Base-by-base conservation (phyloP, 257 asterid genomes). In the Solanum tacnaense region DNA sequence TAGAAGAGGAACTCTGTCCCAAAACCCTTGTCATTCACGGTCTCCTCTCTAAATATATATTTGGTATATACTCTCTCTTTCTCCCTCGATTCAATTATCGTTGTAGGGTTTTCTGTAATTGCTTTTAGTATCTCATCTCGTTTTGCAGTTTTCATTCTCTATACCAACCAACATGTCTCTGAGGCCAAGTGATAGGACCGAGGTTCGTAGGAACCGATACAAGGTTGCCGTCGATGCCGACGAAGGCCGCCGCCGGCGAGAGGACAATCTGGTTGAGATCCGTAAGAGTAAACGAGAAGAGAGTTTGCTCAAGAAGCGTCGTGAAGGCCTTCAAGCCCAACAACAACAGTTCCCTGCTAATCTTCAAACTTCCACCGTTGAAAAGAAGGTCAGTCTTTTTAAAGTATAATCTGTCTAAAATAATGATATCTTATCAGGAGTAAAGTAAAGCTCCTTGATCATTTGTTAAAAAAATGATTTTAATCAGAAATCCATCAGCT, bases 191-290 rank as follows among this genome's bases (percentile, higher is more conserved):
- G 93, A 93, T 81, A 94, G 92, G 91, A 93, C 96, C 67, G 99
- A 96, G 91, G 98, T 91, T 86, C 94, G 99, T 86, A 92, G 98
- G 88, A 96, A 91, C 93, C 94, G 98, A 44, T 96, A 96, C 96
- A 96, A 96, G 94, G 98, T 95, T 85, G 96, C 98, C 67, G 99
- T 95, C 79, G 99, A 96, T 56, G 99, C 98, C 23, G 99, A 96
- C 27, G 99, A 96, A 88, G 99, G 99, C 20, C 92, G 99, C 58
- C 88, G 99, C 18, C 92, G 98, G 91, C 93, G 99, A 91, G 99
- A 94, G 93, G 99, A 96, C 67, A 95, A 94, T 70, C 92, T 95
- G 98, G 99, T 96, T 88, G 99, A 96, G 98, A 96, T 96, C 93
- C 98, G 98, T 5, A 96, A 96, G 92, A 94, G 79, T 86, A 95